Base-by-base conservation (phyloP, 768 basidiomycete genomes). In the Lyophyllum shimeji region DNA sequence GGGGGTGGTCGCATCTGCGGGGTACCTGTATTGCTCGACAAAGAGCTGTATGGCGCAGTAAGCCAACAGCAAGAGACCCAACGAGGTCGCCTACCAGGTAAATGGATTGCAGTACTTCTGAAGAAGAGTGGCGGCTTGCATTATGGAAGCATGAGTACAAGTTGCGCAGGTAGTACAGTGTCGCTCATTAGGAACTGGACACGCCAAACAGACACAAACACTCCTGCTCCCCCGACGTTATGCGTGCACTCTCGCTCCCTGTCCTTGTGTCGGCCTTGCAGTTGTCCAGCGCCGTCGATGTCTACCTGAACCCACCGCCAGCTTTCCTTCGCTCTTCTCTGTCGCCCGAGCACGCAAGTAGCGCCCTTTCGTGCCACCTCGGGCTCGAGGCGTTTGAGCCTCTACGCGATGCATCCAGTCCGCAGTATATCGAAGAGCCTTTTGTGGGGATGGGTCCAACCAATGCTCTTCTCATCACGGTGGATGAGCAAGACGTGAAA, bases 311-410 rank as follows among this genome's bases (percentile, higher is more conserved):
- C 53, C 85, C 89, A 1, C 63, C 69, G 4, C 59, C 67, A 7
- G 59, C 73, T 2, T 64, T 67, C 12, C 63, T 75, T 43, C 75
- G 70, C 1, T 63, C 79, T 4, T 69, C 60, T 18, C 69, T 85
- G 23, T 77, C 81, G 18, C 74, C 77, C 24, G 75, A 79, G 40
- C 80, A 82, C 48, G 85, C 85, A 42, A 83, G 79, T 61, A 76
- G 82, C 33, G 82, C 76, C 6, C 73, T 92, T 29, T 81, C 87
- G 18, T 82, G 80, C 51, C 88, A 91, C 67, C 79, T 91, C 11
- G 84, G 85, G n/a, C 77, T 90, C 5, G 89, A 90, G 62, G 70
- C 70, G 18, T 85, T 85, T 60, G 86, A 88, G 64, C 70, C 74
- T 23, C 67, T 84, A 25, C 70, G 61, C 50, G 74, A 74, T 56